phyloP scores from a whole-genome alignment of 1,284 basidiomycete genomes.

The Pseudozyma tsukubaensis region DNA sequence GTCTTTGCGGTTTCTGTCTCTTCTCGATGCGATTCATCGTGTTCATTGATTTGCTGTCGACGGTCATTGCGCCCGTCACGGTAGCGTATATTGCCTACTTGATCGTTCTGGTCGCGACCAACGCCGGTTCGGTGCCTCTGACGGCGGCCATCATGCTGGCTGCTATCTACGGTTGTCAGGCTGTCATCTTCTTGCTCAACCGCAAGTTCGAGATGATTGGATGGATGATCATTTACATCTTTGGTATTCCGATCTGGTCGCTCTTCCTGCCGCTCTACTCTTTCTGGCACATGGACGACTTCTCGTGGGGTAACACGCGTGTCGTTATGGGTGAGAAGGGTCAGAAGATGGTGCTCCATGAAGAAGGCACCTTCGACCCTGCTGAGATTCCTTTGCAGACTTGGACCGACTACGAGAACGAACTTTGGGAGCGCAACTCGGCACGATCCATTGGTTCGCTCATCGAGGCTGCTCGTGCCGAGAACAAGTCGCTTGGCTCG shows the following conservation, averaged over 20 bases:
- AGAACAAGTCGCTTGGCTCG: slow-evolving; percentile 54
- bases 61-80: slow-evolving; percentile 88
- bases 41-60: slow-evolving; percentile 85
- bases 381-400: slow-evolving; percentile 96
- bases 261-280: slow-evolving; percentile 94
- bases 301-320: slow-evolving; percentile 92
- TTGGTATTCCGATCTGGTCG: slow-evolving; percentile 90
- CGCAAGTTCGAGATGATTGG: slow-evolving; percentile 68
- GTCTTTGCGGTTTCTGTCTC: slow-evolving; percentile 90
- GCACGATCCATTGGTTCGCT: slow-evolving; percentile 56
- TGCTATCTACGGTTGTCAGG: slow-evolving; percentile 82
- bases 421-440: slow-evolving; percentile 60
- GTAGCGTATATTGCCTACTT: slow-evolving; percentile 78
- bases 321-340: slow-evolving; percentile 92
- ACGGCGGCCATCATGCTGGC: slow-evolving; percentile 90
- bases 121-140: slow-evolving; percentile 56
- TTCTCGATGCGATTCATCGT: slow-evolving; percentile 98
- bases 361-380: slow-evolving; percentile 94
- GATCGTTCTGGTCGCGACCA: slow-evolving; percentile 60
- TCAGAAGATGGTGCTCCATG: slow-evolving; percentile 85
- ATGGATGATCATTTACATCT: slow-evolving; percentile 66
- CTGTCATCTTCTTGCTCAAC: slow-evolving; percentile 68
- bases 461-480: slow-evolving; percentile 54
- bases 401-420: slow-evolving; percentile 81
- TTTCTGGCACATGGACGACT: slow-evolving; percentile 99